phyloP scores from a whole-genome alignment of 805 yeast species.

The Hagleromyces aurorensis region DNA sequence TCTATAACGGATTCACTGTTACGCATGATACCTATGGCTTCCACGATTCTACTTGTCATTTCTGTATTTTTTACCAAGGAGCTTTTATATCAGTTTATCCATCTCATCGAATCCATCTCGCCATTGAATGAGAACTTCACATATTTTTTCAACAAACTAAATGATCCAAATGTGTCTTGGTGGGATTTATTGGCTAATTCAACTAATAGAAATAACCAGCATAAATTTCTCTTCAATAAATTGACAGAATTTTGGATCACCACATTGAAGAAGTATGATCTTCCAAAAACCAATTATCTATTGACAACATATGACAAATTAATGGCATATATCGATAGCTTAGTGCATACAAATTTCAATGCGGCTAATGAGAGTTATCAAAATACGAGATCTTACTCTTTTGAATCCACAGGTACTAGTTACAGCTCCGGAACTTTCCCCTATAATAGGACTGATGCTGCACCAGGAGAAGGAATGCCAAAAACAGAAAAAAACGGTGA shows the following conservation, averaged over 20 bases:
- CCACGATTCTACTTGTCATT: slow-evolving; percentile 5
- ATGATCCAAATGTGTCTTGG: slow-evolving; percentile 12
- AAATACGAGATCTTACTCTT: too few relatives aligned
- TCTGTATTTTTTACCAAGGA: slow-evolving; percentile 12
- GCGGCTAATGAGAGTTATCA: too few relatives aligned
- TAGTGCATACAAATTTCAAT: too few relatives aligned
- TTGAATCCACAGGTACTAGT: too few relatives aligned
- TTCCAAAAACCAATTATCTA: slow-evolving; percentile 9
- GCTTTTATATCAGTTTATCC: slow-evolving; percentile 12
- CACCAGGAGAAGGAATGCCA: background rate
- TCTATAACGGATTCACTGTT: slow-evolving; percentile 8
- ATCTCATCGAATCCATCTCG: slow-evolving; percentile 15
- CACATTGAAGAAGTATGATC: slow-evolving; percentile 5
- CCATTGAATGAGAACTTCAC: slow-evolving; percentile 12
- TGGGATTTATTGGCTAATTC: slow-evolving; percentile 10
- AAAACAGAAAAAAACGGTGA: background rate
- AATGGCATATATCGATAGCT: too few relatives aligned
- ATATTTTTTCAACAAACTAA: slow-evolving; percentile 9
- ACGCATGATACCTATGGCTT: slow-evolving; percentile 12
- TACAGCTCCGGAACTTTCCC: too few relatives aligned
- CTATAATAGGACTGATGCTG: too few relatives aligned
- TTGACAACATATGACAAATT: too few relatives aligned
- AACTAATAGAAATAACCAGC: slow-evolving; percentile 8
- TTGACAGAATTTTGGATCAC: slow-evolving; percentile 11
- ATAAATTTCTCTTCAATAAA: slow-evolving; percentile 13